Evolutionary conservation across 2,329 filamentous ascomycete species (phyloP).

Genomic region (Cladosporium oxysporum): DNA sequence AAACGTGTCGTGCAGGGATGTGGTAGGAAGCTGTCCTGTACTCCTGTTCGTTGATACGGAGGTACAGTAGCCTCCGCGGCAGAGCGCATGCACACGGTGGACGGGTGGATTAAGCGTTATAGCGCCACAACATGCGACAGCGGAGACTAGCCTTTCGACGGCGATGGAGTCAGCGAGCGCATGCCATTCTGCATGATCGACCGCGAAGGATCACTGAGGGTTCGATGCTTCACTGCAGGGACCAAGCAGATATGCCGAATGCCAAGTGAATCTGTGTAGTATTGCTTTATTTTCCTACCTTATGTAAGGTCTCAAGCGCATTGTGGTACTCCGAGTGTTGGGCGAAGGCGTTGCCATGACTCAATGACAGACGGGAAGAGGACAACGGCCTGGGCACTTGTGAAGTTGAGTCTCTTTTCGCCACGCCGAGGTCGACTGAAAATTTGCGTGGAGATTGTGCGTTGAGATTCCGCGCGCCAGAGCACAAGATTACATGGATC

Average conservation of each 20-base stretch:
- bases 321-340: not conserved
- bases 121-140: not conserved
- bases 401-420: not conserved
- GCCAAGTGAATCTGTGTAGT: not conserved
- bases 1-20: not conserved
- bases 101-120: not conserved
- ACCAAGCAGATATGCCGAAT: not conserved
- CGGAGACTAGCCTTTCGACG: not conserved
- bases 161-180: not conserved
- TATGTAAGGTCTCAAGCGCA: not conserved
- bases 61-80: not conserved
- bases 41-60: not conserved
- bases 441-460: not conserved
- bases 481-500: not conserved
- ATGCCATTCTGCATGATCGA: not conserved
- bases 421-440: not conserved
- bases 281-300: not conserved
- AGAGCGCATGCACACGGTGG: not conserved
- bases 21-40: not conserved
- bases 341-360: not conserved
- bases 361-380: not conserved
- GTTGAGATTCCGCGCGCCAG: not conserved
- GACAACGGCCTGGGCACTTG: not conserved
- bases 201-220: not conserved
- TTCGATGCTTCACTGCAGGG: not conserved